These are phyloP conservation scores for Claviceps sp. DNA, from an alignment of 2,329 filamentous ascomycete species.

Conservation along the genomic window DNA sequence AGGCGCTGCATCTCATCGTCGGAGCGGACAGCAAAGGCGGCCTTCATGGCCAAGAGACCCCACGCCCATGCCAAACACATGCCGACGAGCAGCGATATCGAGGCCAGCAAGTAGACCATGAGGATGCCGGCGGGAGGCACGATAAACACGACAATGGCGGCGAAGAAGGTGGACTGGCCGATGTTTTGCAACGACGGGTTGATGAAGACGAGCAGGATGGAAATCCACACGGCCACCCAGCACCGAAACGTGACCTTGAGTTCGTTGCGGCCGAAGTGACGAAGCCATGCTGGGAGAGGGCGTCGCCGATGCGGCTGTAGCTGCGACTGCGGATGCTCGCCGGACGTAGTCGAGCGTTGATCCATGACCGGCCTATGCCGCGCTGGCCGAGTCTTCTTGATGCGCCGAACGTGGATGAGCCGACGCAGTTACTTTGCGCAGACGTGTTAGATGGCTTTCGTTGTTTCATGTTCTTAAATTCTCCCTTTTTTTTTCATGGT, in stretches of 20 bases:
- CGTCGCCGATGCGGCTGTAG: background rate
- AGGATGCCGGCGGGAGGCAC: conserved; percentile 31
- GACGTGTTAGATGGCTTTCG: too few species aligned
- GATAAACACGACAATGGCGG: conserved; percentile 26
- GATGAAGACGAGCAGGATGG: conserved; percentile 33
- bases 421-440: too few species aligned
- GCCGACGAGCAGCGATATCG: conserved; percentile 29
- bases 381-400: too few species aligned
- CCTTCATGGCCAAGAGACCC: conserved; percentile 35
- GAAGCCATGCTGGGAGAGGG: conserved; percentile 19
- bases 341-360: too few species aligned
- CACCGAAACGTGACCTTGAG: conserved; percentile 34
- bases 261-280: conserved; percentile 33
- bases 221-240: conserved; percentile 30
- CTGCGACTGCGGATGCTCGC: too few species aligned
- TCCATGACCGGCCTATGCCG: too few species aligned
- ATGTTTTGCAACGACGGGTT: conserved; percentile 24
- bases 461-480: too few species aligned
- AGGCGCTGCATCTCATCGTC: conserved; percentile 21
- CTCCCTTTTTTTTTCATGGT: too few species aligned
- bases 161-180: conserved; percentile 33
- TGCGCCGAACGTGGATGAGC: too few species aligned
- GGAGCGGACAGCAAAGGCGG: conserved; percentile 28
- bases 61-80: conserved; percentile 35
- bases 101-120: conserved; percentile 29